Evolutionary conservation across 495 filamentous ascomycete species (phyloP).

Genomic region (Lasiosphaeria miniovina): DNA sequence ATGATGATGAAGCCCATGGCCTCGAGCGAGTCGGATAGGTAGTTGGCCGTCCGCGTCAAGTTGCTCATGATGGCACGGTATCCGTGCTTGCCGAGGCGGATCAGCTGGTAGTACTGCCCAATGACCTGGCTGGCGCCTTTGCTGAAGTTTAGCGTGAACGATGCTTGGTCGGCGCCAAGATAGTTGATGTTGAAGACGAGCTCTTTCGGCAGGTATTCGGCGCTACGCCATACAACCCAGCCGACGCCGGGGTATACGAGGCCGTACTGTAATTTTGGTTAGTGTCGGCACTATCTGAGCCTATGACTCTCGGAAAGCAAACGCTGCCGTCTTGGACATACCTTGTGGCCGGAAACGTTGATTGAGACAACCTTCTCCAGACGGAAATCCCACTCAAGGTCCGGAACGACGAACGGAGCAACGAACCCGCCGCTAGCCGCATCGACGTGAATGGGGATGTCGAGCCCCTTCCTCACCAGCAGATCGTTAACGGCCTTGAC

Average conservation of each 20-base stretch:
- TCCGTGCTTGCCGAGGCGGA: slow-evolving; percentile 84
- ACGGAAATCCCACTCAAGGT: slow-evolving; percentile 83
- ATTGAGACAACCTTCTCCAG: slow-evolving; percentile 84
- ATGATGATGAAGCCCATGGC: slow-evolving; percentile 79
- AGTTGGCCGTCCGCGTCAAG: slow-evolving; percentile 77
- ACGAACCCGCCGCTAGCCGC: slow-evolving; percentile 90
- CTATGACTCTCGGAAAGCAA: no score
- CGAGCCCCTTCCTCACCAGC: slow-evolving; percentile 64
- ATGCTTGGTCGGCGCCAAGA: slow-evolving; percentile 89
- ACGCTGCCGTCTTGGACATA: slow-evolving; percentile 41
- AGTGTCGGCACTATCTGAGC: background rate
- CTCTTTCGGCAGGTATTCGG: slow-evolving; percentile 80
- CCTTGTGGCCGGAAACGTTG: slow-evolving; percentile 92
- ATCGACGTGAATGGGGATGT: slow-evolving; percentile 86
- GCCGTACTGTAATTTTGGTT: slow-evolving; percentile 36
- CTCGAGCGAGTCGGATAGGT: slow-evolving; percentile 66
- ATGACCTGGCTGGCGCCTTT: slow-evolving; percentile 91
- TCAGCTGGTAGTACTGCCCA: slow-evolving; percentile 94
- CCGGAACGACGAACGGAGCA: slow-evolving; percentile 78
- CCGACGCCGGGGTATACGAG: slow-evolving; percentile 87
- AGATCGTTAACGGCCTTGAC: slow-evolving; percentile 86
- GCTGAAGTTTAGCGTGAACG: slow-evolving; percentile 95
- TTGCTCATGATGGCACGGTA: slow-evolving; percentile 87
- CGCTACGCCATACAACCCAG: slow-evolving; percentile 85
- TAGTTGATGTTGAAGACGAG: slow-evolving; percentile 99